Conservation (phyloP, 768 basidiomycete genomes). For the Calocera viscosa region DNA sequence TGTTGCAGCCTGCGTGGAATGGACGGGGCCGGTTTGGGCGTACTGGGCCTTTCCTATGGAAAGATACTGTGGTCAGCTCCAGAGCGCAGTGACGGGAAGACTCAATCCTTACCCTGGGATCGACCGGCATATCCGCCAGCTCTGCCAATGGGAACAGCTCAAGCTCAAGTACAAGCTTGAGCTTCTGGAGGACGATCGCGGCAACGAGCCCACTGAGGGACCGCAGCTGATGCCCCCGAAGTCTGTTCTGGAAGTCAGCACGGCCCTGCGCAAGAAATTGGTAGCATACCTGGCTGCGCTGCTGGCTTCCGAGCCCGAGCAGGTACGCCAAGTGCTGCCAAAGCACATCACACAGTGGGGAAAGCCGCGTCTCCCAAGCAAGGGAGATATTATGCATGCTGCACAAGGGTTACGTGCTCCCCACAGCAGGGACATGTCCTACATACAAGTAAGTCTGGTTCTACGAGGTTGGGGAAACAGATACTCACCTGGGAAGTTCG, state of each 20-base stretch:
- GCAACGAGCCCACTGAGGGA: neutral
- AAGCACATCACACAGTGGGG: neutral
- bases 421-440: neutral
- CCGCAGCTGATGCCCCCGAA: neutral
- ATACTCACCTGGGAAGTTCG: neutral
- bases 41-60: conserved; percentile 32
- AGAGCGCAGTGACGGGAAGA: conserved; percentile 19
- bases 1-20: conserved; percentile 25
- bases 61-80: conserved; percentile 26
- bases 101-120: conserved; percentile 26
- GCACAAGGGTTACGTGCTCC: neutral
- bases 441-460: neutral
- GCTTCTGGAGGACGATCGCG: neutral
- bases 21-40: conserved; percentile 27
- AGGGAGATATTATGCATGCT: neutral
- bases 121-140: conserved; percentile 15
- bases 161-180: neutral
- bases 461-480: neutral
- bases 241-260: neutral
- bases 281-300: neutral
- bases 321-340: neutral
- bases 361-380: neutral
- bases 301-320: neutral
- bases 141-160: neutral
- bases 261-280: neutral